Evolutionary conservation across 768 basidiomycete genomes (phyloP), one percentile per base, ranked within the genome.

Genomic region (Lentinula sp.): DNA sequence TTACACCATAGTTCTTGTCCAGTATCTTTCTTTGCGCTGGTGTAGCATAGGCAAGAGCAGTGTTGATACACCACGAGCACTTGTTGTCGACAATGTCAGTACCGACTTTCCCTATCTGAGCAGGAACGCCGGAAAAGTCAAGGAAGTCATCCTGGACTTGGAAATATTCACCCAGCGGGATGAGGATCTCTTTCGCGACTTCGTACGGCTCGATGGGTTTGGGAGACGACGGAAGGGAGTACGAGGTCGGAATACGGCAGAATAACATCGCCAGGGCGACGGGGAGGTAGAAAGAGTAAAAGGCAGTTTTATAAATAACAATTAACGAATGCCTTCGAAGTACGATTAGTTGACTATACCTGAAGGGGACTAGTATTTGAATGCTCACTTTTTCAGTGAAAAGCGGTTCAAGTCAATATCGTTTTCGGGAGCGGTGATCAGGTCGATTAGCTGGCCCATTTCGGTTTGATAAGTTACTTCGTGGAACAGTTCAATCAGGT

Each of bases 51-150:
- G 75, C 72, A 61, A 98, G 79, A 33, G 94, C 97, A 20, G 85
- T 86, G 76, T 97, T 98, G 73, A 98, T 81, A 66, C 88, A 88
- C 97, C 96, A 99, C 16, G 90, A 90, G 74, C 96, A 98, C 77
- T 99, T 99, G 85, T 98, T 98, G 75, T 99, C 96, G 61, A 98
- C 73, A 68, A 99, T 99, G 72, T 98, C 97, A 15, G 96, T 98
- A 20, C 96, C 97, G 62, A 99, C 86, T 77, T 99, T 98, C 51
- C 96, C 96, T 6, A 63, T 57, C 43, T 63, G 49, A 45, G 49
- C 50, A 0, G 94, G 93, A 7, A 91, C 84, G 4, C 88, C 94
- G 18, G 90, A 87, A 71, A 85, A 97, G 74, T 99, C 97, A 67
- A 98, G 85, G 75, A 88, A 98, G 75, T 98, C 96, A 71, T 98